A percentile compares a stretch with the other conserved stretches of the same genome.
These are phyloP conservation scores for Pestalotiopsis fici DNA, from an alignment of 2,329 filamentous ascomycete species.

Conservation along the genomic window DNA sequence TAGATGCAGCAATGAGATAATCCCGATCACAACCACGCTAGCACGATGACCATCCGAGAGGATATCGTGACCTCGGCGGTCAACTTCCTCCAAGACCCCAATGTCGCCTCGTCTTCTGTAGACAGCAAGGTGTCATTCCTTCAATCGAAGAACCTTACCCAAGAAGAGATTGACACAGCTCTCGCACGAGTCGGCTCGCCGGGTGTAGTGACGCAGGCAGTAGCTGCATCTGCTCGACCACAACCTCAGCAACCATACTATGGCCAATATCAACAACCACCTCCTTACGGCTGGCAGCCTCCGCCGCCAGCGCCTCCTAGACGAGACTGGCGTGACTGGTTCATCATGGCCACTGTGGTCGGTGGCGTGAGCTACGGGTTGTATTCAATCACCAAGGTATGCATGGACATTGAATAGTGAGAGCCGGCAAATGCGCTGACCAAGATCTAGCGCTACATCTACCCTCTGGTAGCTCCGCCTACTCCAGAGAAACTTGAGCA, in stretches of 20 bases:
- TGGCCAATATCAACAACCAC: constrained; percentile 46
- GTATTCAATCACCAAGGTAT: constrained; percentile 83
- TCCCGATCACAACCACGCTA: not conserved
- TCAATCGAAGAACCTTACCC: constrained; percentile 94
- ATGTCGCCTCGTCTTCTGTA: constrained; percentile 83
- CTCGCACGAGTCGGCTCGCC: constrained; percentile 69
- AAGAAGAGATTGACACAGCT: constrained; percentile 89
- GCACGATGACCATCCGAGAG: constrained; percentile 83
- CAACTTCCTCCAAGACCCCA: constrained; percentile 83
- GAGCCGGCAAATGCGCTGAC: not conserved
- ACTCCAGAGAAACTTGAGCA: constrained; percentile 92
- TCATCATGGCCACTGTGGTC: constrained; percentile 97
- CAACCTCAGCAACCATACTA: constrained; percentile 44
- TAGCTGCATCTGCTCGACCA: constrained; percentile 39
- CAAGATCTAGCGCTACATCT: constrained; percentile 74
- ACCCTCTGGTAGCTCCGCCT: constrained; percentile 87
- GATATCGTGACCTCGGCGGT: constrained; percentile 51
- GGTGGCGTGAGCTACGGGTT: constrained; percentile 87
- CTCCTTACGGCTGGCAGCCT: constrained; percentile 58
- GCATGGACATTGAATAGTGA: constrained; percentile 5
- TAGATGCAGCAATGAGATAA: not conserved
- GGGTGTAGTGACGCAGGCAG: constrained; percentile 39
- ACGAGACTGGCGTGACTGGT: constrained; percentile 97
- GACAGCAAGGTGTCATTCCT: constrained; percentile 93
- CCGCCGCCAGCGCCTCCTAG: constrained; percentile 64